A percentile compares a stretch with the other conserved stretches of the same genome.
These are phyloP conservation scores for Arabidopsis lyrata DNA, from an alignment of 441 rosid species.

Conservation along the genomic window DNA sequence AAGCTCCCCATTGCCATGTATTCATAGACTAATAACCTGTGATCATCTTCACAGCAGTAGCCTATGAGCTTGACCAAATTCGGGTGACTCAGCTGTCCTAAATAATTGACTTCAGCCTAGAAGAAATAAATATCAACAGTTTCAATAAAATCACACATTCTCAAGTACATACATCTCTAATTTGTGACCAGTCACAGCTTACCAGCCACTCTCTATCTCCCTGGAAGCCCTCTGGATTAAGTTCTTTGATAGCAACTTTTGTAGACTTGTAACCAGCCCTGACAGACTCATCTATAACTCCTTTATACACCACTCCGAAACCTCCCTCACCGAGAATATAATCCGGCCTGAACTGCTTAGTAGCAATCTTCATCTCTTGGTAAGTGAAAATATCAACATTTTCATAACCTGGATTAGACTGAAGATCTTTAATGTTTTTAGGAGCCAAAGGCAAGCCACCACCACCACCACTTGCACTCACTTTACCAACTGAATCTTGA, in stretches of 20 bases:
- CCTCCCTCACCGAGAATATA: conserved; percentile 96
- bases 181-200: background rate
- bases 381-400: conserved; percentile 90
- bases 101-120: conserved; percentile 96
- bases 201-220: conserved; percentile 99
- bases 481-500: conserved; percentile 48
- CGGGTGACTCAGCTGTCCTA: conserved; percentile 92
- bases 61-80: conserved; percentile 99
- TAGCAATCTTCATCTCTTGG: conserved; percentile 79
- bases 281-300: conserved; percentile 73
- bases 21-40: conserved; percentile 91
- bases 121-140: conserved; percentile 34
- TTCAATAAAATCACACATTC: conserved; percentile 1
- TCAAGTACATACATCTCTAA: conserved; percentile 7
- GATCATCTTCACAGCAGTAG: conserved; percentile 97
- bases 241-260: conserved; percentile 89
- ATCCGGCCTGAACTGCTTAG: conserved; percentile 90
- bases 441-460: conserved; percentile 49
- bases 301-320: conserved; percentile 94
- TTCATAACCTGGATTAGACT: conserved; percentile 64
- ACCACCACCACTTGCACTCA: conserved; percentile 38
- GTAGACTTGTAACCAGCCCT: conserved; percentile 69
- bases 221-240: conserved; percentile 92
- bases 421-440: conserved; percentile 84
- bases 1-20: conserved; percentile 96